Evolutionary conservation across 495 filamentous ascomycete genomes (phyloP), one percentile per base, ranked within the genome.

Genomic region (Cladorrhinum samala): DNA sequence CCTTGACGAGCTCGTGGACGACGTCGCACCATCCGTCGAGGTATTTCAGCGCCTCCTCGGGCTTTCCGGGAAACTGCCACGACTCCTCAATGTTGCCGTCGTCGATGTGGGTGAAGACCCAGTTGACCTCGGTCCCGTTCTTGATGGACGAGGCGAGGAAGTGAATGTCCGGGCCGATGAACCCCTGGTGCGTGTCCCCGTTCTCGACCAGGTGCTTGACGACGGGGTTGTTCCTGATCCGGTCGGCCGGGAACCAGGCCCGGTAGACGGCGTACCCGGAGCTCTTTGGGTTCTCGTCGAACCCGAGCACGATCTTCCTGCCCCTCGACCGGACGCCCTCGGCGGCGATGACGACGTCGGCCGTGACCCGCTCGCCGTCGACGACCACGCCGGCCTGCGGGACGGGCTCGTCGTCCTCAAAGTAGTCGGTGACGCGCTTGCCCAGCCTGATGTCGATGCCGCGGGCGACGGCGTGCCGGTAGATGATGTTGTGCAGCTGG

Each of bases 1-100:
- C 74, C 36, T 79, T 77, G 8, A 86, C 67, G 24, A 86, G 75
- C 36, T 78, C 75, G 19, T 74, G 76, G 38, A 82, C 72, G 21
- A 83, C 67, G 0, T 81, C 79, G 54, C 86, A 84, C 84, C 85
- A 90, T 36, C 77, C 83, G 33, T 83, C 77, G 0, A 82, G 67
- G 16, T 77, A 69, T 40, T 71, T 75, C 20, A 82, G 68, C 9
- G 83, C 83, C 57, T 87, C 81, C 43, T 74, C 71, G 1, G 84
- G 71, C 43, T 77, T 74, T 11, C 81, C 83, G 1, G 81, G 79
- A 24, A 82, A 77, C 46, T 78, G 78, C 83, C 83, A 86, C 27
- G 76, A 79, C 63, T 86, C 83, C 49, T 83, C 80, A 42, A 75
- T 68, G 49, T 68, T 66, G 2, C 63, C 63, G 36, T 68, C 63